Evolutionary conservation across 306 rosid genomes (phyloP), one percentile per base, ranked within the genome.

Genomic region (Gleditsia sinensis): DNA sequence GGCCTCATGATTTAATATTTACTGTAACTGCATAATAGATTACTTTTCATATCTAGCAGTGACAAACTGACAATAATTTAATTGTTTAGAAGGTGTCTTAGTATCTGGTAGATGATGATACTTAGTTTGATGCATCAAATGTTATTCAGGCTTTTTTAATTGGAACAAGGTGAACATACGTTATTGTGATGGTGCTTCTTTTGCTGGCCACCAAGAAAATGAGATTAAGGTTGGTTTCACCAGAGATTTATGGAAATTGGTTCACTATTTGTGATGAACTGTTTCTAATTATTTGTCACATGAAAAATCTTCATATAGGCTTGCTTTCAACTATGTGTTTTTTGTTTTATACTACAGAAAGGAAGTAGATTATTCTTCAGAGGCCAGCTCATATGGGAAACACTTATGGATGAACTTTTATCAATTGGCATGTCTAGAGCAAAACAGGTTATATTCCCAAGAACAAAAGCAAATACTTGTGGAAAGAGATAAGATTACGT

Each of bases 161-260:
- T 91, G 98, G 98, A 93, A 93, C 84, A 93, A 89, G 78, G 92
- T 93, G 86, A 91, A 82, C 84, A 79, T 93, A 73, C 88, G 97
- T 55, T 93, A 93, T 68, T 93, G 98, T 81, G 98, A 93, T 46
- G 98, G 97, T 5, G 96, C 97, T 10, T 93, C 98, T 48, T 86
- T 93, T 37, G 86, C 97, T 60, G 88, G 98, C 75, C 89, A 86
- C 79, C 92, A 90, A 2, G 90, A 82, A 55, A 90, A 75, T 53
- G 93, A 93, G 81, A 66, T 56, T 34, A 86, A 87, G 80, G 87
- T 91, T 75, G 37, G 63, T 65, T 33, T 72, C 33, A 34, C 32
- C 25, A 32, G 39, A 49, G 24, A 62, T 24, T 53, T 59, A 53
- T 55, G 59, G 11, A 9, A 28, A 37, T 53, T 43, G 25, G 43